Conservation (phyloP, 2,329 filamentous ascomycete genomes). For the Zopfia rhizophila region DNA sequence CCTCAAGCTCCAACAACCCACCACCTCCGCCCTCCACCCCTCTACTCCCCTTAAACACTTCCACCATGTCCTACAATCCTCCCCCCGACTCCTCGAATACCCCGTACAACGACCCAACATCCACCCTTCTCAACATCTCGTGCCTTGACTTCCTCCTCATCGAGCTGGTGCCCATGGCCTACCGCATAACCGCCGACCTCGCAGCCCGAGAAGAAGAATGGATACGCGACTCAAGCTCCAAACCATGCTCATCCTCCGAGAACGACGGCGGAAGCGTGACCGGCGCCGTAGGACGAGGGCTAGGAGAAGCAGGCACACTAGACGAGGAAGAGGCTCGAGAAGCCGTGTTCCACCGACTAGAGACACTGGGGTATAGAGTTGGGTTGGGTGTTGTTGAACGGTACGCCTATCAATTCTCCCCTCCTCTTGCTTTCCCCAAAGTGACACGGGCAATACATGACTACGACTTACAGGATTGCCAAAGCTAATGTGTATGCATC, state of each 20-base stretch:
- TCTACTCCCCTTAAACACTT: not conserved
- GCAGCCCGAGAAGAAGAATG: constrained; percentile 61
- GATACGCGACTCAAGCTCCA: constrained; percentile 31
- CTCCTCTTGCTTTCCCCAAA: not conserved
- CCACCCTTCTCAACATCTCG: constrained; percentile 81
- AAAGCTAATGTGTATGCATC: constrained; percentile 1
- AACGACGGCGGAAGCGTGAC: constrained; percentile 23
- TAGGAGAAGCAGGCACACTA: constrained; percentile 47
- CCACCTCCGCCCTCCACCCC: not conserved
- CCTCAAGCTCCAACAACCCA: not conserved
- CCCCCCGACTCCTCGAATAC: constrained; percentile 60
- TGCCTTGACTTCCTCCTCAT: constrained; percentile 95
- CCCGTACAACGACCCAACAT: constrained; percentile 77
- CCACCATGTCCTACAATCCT: constrained; percentile 1
- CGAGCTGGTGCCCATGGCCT: constrained; percentile 93
- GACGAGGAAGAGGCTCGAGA: constrained; percentile 87
- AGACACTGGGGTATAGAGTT: constrained; percentile 88
- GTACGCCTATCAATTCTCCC: constrained; percentile 60
- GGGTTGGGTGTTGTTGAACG: constrained; percentile 92
- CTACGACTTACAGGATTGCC: not conserved
- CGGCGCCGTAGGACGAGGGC: constrained; percentile 27
- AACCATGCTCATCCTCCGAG: constrained; percentile 28
- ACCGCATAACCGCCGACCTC: constrained; percentile 82
- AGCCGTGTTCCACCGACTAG: constrained; percentile 84
- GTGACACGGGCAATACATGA: too few relatives aligned